Conservation (phyloP, 106 monocot species). For the Triglochin maritima region DNA sequence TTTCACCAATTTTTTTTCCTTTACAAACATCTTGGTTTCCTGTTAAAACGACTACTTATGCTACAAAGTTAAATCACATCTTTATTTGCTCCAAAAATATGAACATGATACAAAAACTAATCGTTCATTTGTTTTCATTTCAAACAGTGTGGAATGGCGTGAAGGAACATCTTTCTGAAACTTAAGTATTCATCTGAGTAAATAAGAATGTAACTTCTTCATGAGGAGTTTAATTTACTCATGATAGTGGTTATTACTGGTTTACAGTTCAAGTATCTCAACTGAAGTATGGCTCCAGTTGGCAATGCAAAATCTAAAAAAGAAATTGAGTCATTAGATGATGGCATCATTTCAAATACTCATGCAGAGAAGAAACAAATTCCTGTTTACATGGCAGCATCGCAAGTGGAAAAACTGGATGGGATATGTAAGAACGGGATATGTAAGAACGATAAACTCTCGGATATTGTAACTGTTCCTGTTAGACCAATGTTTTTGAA, state of each 20-base stretch:
- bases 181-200: no score
- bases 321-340: conserved; percentile 33
- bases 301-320: conserved; percentile 22
- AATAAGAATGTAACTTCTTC: no score
- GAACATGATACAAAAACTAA: not conserved
- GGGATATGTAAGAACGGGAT: conserved; percentile 17
- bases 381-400: conserved; percentile 19
- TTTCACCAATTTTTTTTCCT: no score
- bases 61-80: not conserved
- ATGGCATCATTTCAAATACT: conserved; percentile 6
- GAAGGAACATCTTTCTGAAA: no score
- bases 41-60: no score
- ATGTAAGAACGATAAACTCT: conserved; percentile 16
- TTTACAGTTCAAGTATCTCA: not conserved
- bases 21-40: no score
- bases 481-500: conserved; percentile 23
- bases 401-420: conserved; percentile 21
- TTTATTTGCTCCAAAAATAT: not conserved
- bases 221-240: not conserved
- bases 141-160: not conserved
- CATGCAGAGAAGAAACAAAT: conserved; percentile 13
- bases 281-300: conserved; percentile 34
- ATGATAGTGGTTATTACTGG: not conserved
- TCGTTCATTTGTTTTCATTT: not conserved
- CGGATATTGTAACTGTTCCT: conserved; percentile 11